Evolutionary conservation across 805 yeast genomes (phyloP).

Genomic region (Blastobotrys mokoenaii): DNA sequence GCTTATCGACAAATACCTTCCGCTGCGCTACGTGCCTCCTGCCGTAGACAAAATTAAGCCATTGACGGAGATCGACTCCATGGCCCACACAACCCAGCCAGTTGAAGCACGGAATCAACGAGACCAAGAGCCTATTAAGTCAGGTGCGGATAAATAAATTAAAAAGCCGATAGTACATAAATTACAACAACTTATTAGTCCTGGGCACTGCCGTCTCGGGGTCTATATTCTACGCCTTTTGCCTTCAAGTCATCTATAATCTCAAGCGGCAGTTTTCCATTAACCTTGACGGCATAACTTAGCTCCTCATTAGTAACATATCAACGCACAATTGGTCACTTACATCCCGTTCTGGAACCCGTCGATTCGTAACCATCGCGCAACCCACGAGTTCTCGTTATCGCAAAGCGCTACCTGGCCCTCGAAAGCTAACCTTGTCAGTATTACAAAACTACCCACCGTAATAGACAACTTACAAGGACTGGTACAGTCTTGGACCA

Average conservation of each 20-base stretch:
- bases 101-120: too few relatives aligned
- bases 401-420: conserved; percentile 88
- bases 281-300: conserved; percentile 78
- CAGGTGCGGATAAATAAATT: not conserved
- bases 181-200: conserved; percentile 26
- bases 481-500: conserved; percentile 86
- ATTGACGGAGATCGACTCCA: not conserved
- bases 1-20: conserved; percentile 55
- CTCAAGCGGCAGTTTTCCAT: conserved; percentile 86
- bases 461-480: conserved; percentile 40
- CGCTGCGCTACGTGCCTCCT: conserved; percentile 33
- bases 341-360: conserved; percentile 78
- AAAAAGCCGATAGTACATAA: not conserved
- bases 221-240: conserved; percentile 78
- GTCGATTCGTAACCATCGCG: conserved; percentile 63
- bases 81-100: too few relatives aligned
- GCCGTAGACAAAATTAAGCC: not conserved
- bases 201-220: conserved; percentile 73
- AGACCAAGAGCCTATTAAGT: too few relatives aligned
- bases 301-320: not conserved
- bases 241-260: conserved; percentile 62
- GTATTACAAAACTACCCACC: not conserved
- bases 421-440: conserved; percentile 51
- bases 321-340: not conserved
- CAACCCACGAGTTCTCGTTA: conserved; percentile 70